phyloP scores from a whole-genome alignment of 148 eudicot species.

The Salicornia ramosissima region DNA sequence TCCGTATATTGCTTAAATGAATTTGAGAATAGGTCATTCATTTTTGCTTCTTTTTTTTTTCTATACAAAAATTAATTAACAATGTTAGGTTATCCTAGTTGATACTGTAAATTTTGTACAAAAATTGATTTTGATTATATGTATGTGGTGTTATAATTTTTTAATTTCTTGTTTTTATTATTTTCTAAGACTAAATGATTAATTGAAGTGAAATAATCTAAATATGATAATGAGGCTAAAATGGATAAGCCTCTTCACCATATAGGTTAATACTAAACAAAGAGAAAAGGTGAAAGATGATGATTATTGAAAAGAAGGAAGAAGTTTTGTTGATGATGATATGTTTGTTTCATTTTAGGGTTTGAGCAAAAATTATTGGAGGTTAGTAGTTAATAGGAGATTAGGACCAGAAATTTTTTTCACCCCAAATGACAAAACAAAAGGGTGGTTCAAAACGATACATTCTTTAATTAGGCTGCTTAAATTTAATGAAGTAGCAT shows the following conservation, averaged over 20 bases:
- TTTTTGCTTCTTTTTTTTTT: constrained; percentile 8
- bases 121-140: background rate
- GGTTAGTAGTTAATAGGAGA: constrained; percentile 19
- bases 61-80: too few species aligned
- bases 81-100: background rate
- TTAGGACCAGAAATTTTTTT: constrained; percentile 13
- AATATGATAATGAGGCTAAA: background rate
- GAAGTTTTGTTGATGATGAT: background rate
- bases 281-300: background rate
- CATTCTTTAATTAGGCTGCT: constrained; percentile 23
- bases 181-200: background rate
- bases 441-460: constrained; percentile 14
- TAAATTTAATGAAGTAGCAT: constrained; percentile 3
- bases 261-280: background rate
- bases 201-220: background rate
- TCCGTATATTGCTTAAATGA: constrained; percentile 30
- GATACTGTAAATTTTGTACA: background rate
- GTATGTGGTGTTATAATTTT: background rate
- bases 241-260: background rate
- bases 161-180: background rate
- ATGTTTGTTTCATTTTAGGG: constrained; percentile 7
- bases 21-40: constrained; percentile 40
- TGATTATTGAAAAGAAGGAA: background rate
- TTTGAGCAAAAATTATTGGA: constrained; percentile 13
- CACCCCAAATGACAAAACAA: constrained; percentile 2